phyloP scores from a whole-genome alignment of 441 rosid genomes.

The Syzygium malaccense region DNA sequence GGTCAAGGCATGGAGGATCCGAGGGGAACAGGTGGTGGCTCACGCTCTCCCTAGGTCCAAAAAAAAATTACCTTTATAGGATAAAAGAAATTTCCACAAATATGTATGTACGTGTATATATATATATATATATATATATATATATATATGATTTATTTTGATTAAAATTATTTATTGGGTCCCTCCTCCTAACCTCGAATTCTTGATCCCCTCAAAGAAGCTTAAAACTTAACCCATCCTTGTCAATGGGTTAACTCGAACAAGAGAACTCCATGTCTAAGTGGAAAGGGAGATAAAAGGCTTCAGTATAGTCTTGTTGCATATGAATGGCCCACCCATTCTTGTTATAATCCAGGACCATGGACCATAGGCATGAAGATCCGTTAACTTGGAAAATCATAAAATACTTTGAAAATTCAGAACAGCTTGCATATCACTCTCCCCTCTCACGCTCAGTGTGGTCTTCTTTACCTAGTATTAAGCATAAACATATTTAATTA shows the following conservation, averaged over 20 bases:
- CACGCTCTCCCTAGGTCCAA: not conserved
- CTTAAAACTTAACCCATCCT: not conserved
- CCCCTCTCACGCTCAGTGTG: no score
- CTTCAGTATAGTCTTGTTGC: not conserved
- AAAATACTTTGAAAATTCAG: no score
- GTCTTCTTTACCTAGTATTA: no score
- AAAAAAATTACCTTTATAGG: not conserved
- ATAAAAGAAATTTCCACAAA: not conserved
- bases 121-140: rapidly evolving
- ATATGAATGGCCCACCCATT: not conserved
- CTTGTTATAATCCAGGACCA: no score
- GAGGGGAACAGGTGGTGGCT: not conserved
- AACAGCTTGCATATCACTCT: no score
- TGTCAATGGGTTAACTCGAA: not conserved
- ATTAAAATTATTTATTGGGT: not conserved
- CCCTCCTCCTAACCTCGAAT: not conserved
- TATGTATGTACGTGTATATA: rapidly evolving
- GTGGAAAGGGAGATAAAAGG: not conserved
- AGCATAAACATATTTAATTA: no score
- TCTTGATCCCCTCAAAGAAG: not conserved
- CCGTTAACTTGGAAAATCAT: no score
- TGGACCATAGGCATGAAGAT: no score
- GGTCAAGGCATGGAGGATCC: not conserved
- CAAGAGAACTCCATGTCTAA: not conserved
- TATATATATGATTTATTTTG: not conserved